These are phyloP conservation scores for Zymoseptoria ardabiliae DNA, from an alignment of 2,329 filamentous ascomycete species.

Conservation along the genomic window DNA sequence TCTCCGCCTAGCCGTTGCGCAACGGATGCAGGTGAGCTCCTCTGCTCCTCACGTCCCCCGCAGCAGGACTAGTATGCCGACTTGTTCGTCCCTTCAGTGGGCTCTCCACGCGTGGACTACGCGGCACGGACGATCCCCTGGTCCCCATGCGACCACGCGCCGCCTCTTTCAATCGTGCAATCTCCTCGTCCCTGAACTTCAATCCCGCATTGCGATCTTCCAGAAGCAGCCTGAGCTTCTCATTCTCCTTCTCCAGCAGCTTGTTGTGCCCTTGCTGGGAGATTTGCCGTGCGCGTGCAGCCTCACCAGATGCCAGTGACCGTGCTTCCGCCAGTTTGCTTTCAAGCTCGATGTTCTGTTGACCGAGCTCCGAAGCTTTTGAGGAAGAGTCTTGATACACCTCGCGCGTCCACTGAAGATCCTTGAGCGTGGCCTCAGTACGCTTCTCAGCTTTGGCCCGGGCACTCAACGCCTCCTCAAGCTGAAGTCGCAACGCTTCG, in stretches of 20 bases:
- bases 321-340: slow-evolving; percentile 24
- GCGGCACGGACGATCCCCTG: slow-evolving; percentile 30
- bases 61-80: slow-evolving; percentile 27
- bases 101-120: slow-evolving; percentile 29
- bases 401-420: slow-evolving; percentile 51
- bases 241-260: slow-evolving; percentile 21
- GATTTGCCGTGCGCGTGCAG: slow-evolving; percentile 19
- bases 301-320: slow-evolving; percentile 24
- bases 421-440: slow-evolving; percentile 34
- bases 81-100: slow-evolving; percentile 22
- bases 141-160: slow-evolving; percentile 30
- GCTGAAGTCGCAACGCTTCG: slow-evolving; percentile 18
- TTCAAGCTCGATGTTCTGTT: slow-evolving; percentile 44
- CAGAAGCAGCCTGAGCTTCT: slow-evolving; percentile 21
- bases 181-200: slow-evolving; percentile 29
- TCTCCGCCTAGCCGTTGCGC: slow-evolving; percentile 8
- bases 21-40: slow-evolving; percentile 17
- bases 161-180: slow-evolving; percentile 26
- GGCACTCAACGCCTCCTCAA: slow-evolving; percentile 18
- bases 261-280: slow-evolving; percentile 18
- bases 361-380: slow-evolving; percentile 38
- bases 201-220: slow-evolving; percentile 24
- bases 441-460: slow-evolving; percentile 25
- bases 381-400: slow-evolving; percentile 54
- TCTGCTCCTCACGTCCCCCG: slow-evolving; percentile 13